These are phyloP conservation scores for Auricularia auricula-judae DNA, from an alignment of 768 basidiomycete genomes.

Conservation along the genomic window DNA sequence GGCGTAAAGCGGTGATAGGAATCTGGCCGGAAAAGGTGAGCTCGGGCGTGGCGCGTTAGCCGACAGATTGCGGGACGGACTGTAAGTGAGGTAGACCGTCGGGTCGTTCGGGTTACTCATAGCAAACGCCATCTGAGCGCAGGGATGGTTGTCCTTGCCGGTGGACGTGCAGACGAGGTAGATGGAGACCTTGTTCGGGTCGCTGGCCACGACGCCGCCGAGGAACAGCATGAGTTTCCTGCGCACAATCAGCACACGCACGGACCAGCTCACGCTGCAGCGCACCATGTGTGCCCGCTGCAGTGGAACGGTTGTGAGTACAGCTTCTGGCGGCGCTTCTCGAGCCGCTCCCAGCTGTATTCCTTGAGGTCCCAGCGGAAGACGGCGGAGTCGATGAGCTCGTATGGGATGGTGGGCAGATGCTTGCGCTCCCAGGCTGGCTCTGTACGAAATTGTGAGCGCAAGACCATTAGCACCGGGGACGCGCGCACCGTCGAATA, in stretches of 20 bases:
- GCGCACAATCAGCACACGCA: not conserved
- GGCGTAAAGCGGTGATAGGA: not conserved
- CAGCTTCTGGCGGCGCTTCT: constrained; percentile 2
- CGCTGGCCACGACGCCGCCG: not conserved
- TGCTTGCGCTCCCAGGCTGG: not conserved
- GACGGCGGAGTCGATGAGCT: not conserved
- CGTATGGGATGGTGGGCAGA: not conserved
- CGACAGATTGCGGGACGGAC: not conserved
- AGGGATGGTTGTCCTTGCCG: not conserved
- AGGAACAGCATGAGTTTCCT: constrained; percentile 1
- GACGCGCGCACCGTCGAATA: not conserved
- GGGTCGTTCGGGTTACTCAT: constrained; percentile 1
- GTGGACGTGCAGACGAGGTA: constrained; percentile 1
- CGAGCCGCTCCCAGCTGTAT: not conserved
- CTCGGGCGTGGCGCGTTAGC: not conserved
- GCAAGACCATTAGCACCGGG: not conserved
- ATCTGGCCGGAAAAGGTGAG: not conserved
- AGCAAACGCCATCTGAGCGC: not conserved
- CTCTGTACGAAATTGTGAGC: not conserved
- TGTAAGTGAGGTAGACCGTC: constrained; percentile 1
- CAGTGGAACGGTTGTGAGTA: not conserved
- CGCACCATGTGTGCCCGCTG: not conserved
- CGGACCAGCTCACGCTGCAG: not conserved
- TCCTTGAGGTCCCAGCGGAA: not conserved
- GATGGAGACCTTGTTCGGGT: constrained; percentile 1